phyloP scores from a whole-genome alignment of 2,329 filamentous ascomycete genomes.

The Neocatenulostroma microsporum region DNA sequence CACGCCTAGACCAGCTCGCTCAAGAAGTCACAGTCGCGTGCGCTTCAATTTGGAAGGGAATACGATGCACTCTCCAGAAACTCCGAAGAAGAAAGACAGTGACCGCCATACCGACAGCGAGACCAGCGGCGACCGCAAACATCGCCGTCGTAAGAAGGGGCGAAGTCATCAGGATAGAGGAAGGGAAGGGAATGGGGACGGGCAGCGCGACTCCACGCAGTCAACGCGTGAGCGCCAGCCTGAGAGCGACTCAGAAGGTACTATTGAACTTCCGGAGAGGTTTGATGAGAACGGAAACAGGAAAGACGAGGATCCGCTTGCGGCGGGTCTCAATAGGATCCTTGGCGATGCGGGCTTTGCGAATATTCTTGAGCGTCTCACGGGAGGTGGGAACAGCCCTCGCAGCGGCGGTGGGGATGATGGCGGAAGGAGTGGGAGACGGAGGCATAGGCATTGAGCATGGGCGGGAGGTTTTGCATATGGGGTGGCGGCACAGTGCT shows the following conservation, averaged over 20 bases:
- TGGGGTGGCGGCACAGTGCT: no score
- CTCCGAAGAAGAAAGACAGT: constrained; percentile 7
- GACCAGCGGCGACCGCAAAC: constrained; percentile 14
- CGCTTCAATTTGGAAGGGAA: constrained; percentile 27
- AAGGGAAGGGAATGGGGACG: constrained; percentile 7
- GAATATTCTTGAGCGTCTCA: constrained; percentile 5
- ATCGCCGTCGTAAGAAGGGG: constrained; percentile 16
- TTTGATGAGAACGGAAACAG: constrained; percentile 31
- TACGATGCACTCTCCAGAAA: constrained; percentile 22
- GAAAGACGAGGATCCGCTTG: constrained; percentile 21
- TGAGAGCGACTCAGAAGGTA: constrained; percentile 24
- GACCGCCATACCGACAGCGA: constrained; percentile 14
- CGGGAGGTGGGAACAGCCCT: constrained; percentile 7
- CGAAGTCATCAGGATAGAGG: constrained; percentile 13
- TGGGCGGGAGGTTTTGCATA: no score
- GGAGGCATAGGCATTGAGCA: constrained; percentile 8
- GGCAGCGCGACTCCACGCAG: constrained; percentile 8
- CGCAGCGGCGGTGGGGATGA: no score
- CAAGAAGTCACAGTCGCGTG: constrained; percentile 20
- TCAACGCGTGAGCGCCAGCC: constrained; percentile 20
- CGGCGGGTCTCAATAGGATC: constrained; percentile 4
- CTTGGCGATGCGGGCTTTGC: constrained; percentile 7
- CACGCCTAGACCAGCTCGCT: constrained; percentile 19
- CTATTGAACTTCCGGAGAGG: constrained; percentile 30
- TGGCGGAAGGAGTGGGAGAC: constrained; percentile 7